Evolutionary conservation across 2,329 filamentous ascomycete species (phyloP).

Genomic region (Fusarium pseudograminearum): DNA sequence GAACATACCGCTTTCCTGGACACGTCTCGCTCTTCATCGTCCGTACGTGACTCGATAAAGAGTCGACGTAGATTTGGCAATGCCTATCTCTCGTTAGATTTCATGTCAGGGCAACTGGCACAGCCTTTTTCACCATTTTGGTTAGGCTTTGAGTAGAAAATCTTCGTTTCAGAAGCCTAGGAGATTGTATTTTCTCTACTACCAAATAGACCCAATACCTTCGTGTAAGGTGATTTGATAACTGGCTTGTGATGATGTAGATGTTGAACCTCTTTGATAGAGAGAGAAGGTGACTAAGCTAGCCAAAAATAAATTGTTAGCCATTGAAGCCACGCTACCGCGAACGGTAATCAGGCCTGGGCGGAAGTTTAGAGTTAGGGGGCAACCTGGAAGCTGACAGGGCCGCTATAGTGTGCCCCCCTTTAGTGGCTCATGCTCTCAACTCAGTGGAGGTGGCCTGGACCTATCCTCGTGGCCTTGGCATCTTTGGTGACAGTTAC

Average conservation of each 20-base stretch:
- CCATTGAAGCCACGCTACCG: constrained; percentile 41
- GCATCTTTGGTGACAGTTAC: constrained; percentile 42
- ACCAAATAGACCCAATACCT: background rate
- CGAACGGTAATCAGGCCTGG: constrained; percentile 45
- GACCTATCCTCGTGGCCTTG: constrained; percentile 44
- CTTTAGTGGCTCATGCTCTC: constrained; percentile 15
- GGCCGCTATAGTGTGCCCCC: constrained; percentile 17
- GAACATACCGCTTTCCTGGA: constrained; percentile 83
- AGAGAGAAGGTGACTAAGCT: constrained; percentile 43
- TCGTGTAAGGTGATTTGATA: background rate
- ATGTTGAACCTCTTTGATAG: constrained; percentile 2
- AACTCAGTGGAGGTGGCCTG: constrained; percentile 27
- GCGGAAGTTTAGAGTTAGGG: constrained; percentile 43
- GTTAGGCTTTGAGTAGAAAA: background rate
- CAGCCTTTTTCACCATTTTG: constrained; percentile 35
- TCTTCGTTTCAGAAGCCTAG: background rate
- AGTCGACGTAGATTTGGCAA: constrained; percentile 95
- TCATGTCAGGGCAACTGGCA: background rate
- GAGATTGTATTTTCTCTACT: background rate
- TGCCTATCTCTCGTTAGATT: constrained; percentile 60
- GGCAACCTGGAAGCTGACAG: constrained; percentile 20
- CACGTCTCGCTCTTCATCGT: constrained; percentile 93
- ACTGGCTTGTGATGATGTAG: constrained; percentile 4
- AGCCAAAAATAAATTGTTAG: constrained; percentile 44
- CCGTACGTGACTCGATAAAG: constrained; percentile 93